Evolutionary conservation across 768 basidiomycete species (phyloP).

Genomic region (Lactarius sanguifluus): DNA sequence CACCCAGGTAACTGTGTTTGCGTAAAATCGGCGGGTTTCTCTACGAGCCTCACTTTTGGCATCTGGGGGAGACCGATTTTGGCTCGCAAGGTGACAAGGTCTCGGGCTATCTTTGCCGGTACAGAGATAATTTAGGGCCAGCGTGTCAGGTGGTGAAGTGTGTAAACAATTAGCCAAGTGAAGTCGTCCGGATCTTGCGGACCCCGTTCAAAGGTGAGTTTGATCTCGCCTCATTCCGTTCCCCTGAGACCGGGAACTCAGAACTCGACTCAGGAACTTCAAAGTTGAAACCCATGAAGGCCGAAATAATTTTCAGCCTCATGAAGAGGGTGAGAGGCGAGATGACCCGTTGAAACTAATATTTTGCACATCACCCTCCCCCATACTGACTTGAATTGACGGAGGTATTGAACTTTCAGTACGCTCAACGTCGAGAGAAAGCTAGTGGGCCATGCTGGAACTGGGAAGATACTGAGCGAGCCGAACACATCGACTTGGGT

Average conservation of each 20-base stretch:
- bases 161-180: background rate
- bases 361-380: background rate
- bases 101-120: background rate
- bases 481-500: background rate
- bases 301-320: background rate
- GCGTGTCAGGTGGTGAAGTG: background rate
- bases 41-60: no score
- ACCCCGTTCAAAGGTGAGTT: background rate
- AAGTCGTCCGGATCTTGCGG: background rate
- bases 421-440: background rate
- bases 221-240: background rate
- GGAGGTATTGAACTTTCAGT: background rate
- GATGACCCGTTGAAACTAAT: background rate
- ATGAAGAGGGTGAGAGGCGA: background rate
- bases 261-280: background rate
- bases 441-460: background rate
- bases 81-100: background rate
- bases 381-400: background rate
- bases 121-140: no score
- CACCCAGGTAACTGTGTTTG: no score
- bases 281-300: background rate
- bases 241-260: background rate
- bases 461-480: background rate
- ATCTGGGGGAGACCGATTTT: background rate
- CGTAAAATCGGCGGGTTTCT: no score